Percentiles rank a stretch among this genome's conserved stretches.
Evolutionary conservation across 1,139 yeast genomes (phyloP).

Genomic region (Yamadazyma friedrichii): DNA sequence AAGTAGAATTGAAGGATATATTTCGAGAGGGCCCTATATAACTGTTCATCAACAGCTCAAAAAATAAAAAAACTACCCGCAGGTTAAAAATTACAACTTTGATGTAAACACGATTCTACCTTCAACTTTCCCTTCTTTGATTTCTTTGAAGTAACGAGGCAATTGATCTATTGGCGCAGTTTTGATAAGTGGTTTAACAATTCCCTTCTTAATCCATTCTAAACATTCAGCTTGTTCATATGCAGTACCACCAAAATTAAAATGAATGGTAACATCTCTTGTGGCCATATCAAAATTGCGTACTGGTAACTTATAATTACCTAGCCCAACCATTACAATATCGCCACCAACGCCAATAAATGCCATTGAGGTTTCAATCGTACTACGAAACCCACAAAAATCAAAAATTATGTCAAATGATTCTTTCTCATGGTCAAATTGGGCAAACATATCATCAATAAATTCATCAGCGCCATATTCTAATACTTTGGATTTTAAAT

Average conservation of each 20-base stretch:
- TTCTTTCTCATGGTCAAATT: conserved; percentile 25
- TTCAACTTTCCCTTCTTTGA: conserved; percentile 38
- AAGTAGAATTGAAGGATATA: too few species aligned
- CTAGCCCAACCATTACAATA: conserved; percentile 46
- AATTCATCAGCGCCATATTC: conserved; percentile 46
- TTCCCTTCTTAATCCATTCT: conserved; percentile 43
- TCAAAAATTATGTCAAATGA: conserved; percentile 44
- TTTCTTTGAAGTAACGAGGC: conserved; percentile 33
- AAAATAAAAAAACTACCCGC: too few species aligned
- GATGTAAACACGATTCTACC: conserved; percentile 44
- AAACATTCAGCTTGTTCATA: conserved; percentile 45
- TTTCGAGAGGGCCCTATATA: too few species aligned
- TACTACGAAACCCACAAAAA: conserved; percentile 43
- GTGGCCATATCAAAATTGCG: conserved; percentile 37
- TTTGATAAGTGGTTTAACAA: conserved; percentile 37
- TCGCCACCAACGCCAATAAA: conserved; percentile 39
- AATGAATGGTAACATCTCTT: conserved; percentile 41
- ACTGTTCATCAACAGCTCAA: too few species aligned
- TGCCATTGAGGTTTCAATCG: conserved; percentile 32
- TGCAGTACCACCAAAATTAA: conserved; percentile 49
- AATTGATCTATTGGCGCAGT: conserved; percentile 34
- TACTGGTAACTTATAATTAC: conserved; percentile 29
- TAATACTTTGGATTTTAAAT: conserved; percentile 27
- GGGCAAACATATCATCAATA: conserved; percentile 28
- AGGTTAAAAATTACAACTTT: conserved; percentile 2